Conservation (phyloP, 2,329 filamentous ascomycete species). For the Claviceps monticola region DNA sequence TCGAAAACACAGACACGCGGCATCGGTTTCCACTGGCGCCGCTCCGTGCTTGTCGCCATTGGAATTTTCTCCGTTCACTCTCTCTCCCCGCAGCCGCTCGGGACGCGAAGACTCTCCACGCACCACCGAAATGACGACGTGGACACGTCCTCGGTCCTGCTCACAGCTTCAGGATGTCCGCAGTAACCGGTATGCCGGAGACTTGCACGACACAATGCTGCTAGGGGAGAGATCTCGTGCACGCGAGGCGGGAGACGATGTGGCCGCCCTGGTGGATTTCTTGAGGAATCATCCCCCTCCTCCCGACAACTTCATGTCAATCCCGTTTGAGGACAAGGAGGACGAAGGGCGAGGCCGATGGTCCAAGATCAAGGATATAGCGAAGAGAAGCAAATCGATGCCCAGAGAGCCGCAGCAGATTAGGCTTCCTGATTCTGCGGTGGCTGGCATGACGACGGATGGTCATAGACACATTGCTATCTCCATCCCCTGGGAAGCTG, state of each 20-base stretch:
- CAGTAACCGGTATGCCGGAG: conserved; percentile 1
- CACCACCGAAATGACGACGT: background rate
- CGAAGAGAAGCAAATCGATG: conserved; percentile 22
- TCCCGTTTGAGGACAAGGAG: conserved; percentile 17
- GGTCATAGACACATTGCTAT: conserved; percentile 47
- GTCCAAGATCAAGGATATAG: conserved; percentile 28
- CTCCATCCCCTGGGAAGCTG: conserved; percentile 40
- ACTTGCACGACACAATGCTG: conserved; percentile 3
- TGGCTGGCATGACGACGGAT: conserved; percentile 37
- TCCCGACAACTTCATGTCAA: conserved; percentile 35
- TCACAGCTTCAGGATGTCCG: background rate
- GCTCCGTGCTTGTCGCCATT: conserved; percentile 1
- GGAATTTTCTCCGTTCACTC: conserved; percentile 1
- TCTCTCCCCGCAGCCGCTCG: conserved; percentile 5
- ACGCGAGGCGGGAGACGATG: conserved; percentile 13
- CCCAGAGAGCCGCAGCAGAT: conserved; percentile 18
- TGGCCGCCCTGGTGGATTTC: conserved; percentile 31
- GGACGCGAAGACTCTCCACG: background rate
- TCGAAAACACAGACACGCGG: background rate
- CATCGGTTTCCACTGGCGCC: conserved; percentile 2
- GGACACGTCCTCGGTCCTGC: background rate
- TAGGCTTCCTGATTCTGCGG: conserved; percentile 39
- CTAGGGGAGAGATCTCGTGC: conserved; percentile 7
- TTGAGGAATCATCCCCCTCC: conserved; percentile 35
- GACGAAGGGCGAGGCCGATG: conserved; percentile 24